Conservation (phyloP, 2,329 filamentous ascomycete species). For the Neofusicoccum umdonicola region DNA sequence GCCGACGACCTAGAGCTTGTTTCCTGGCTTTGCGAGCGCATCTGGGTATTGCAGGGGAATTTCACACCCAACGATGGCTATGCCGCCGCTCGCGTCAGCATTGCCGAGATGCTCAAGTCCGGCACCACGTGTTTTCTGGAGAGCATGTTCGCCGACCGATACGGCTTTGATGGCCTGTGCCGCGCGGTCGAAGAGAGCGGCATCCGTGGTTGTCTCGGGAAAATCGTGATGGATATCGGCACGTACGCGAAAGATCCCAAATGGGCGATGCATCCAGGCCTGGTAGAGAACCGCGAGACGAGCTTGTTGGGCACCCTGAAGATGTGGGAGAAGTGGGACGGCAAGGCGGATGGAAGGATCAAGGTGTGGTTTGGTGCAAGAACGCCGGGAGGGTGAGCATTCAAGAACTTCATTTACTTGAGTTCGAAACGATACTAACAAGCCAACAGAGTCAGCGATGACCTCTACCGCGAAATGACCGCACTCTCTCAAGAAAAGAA, state of each 20-base stretch:
- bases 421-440: background rate
- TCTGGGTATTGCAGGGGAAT: conserved; percentile 49
- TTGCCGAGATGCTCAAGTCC: conserved; percentile 51
- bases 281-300: conserved; percentile 41
- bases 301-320: conserved; percentile 31
- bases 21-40: conserved; percentile 52
- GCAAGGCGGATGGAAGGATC: conserved; percentile 33
- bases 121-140: conserved; percentile 54
- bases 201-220: conserved; percentile 45
- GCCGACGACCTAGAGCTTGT: conserved; percentile 52
- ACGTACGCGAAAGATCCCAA: conserved; percentile 43
- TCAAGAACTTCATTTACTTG: too few species aligned
- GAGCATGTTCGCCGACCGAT: conserved; percentile 51
- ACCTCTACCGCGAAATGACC: conserved; percentile 35
- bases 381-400: conserved; percentile 35
- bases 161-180: conserved; percentile 47
- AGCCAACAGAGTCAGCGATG: conserved; percentile 29
- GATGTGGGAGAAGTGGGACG: conserved; percentile 38
- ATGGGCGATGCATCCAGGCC: conserved; percentile 45
- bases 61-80: conserved; percentile 50
- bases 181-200: conserved; percentile 45
- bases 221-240: conserved; percentile 46
- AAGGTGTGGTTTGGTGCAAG: conserved; percentile 40
- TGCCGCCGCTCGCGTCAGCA: conserved; percentile 47
- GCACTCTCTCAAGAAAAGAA: conserved; percentile 28